These are phyloP conservation scores for Davidsoniella australis DNA, from an alignment of 2,329 filamentous ascomycete genomes.

Conservation along the genomic window DNA sequence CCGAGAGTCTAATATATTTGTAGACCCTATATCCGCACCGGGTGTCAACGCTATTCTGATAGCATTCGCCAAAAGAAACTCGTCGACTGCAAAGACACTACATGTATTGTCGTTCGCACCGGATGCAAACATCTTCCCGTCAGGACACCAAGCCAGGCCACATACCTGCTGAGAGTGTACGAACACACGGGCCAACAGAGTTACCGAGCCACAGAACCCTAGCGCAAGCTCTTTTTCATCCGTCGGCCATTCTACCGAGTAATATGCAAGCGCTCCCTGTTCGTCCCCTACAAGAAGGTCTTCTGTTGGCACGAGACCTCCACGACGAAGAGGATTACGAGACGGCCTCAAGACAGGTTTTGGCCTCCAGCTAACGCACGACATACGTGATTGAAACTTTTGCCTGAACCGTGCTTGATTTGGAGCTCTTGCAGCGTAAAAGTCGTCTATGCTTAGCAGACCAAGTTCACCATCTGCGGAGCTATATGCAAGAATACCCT, in stretches of 20 bases:
- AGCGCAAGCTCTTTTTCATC: conserved; percentile 44
- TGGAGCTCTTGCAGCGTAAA: background rate
- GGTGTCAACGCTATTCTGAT: background rate
- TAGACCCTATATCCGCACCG: no score
- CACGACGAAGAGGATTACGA: conserved; percentile 28
- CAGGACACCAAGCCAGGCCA: conserved; percentile 71
- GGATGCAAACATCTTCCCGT: conserved; percentile 63
- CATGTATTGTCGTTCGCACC: conserved; percentile 89
- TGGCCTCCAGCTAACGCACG: conserved; percentile 70
- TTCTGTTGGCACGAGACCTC: conserved; percentile 47
- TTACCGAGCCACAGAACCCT: conserved; percentile 63
- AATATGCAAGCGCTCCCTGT: conserved; percentile 67
- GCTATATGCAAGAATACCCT: conserved; percentile 71
- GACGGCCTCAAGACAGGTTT: conserved; percentile 35
- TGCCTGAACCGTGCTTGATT: conserved; percentile 36
- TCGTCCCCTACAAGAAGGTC: conserved; percentile 81
- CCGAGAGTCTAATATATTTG: background rate
- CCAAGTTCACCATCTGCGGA: conserved; percentile 60
- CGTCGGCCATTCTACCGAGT: conserved; percentile 70
- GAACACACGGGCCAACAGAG: conserved; percentile 56
- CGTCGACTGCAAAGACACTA: conserved; percentile 42
- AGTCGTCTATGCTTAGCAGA: conserved; percentile 43
- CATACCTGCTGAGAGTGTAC: conserved; percentile 84
- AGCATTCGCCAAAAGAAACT: background rate
- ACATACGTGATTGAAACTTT: conserved; percentile 59